Conservation (phyloP, 805 yeast genomes). For the Priceomyces melissophilus region DNA sequence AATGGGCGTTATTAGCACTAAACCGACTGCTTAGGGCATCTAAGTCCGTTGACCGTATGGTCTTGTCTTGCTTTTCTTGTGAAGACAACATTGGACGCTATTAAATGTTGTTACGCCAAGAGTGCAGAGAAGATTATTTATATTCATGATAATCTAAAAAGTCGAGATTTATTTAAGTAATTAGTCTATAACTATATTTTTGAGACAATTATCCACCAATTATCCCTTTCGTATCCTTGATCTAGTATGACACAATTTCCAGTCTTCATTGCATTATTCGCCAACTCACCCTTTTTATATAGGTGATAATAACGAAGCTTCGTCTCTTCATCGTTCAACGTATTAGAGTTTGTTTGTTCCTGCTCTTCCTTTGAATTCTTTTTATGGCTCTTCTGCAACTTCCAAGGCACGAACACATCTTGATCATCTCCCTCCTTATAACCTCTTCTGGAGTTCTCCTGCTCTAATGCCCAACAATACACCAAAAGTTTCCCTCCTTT, state of each 20-base stretch:
- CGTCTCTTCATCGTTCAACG: conserved; percentile 35
- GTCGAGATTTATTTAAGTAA: not conserved
- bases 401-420: conserved; percentile 97
- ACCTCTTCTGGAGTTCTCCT: conserved; percentile 81
- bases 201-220: conserved; percentile 69
- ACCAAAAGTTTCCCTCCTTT: conserved; percentile 68
- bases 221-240: conserved; percentile 87
- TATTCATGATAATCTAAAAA: not conserved
- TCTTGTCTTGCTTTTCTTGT: conserved; percentile 35
- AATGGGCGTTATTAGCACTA: conserved; percentile 48
- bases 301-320: conserved; percentile 86
- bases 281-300: conserved; percentile 80
- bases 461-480: conserved; percentile 97
- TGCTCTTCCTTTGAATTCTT: conserved; percentile 8
- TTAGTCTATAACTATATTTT: conserved; percentile 9
- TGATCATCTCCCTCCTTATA: conserved; percentile 89
- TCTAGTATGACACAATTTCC: conserved; percentile 63
- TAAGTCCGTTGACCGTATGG: conserved; percentile 57
- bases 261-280: conserved; percentile 62
- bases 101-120: not conserved
- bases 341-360: conserved; percentile 17
- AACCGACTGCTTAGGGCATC: conserved; percentile 69
- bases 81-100: conserved; percentile 26
- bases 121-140: not conserved
- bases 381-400: conserved; percentile 43